These are phyloP conservation scores for Aureobasidium lini DNA, from an alignment of 2,329 filamentous ascomycete species.

Conservation along the genomic window DNA sequence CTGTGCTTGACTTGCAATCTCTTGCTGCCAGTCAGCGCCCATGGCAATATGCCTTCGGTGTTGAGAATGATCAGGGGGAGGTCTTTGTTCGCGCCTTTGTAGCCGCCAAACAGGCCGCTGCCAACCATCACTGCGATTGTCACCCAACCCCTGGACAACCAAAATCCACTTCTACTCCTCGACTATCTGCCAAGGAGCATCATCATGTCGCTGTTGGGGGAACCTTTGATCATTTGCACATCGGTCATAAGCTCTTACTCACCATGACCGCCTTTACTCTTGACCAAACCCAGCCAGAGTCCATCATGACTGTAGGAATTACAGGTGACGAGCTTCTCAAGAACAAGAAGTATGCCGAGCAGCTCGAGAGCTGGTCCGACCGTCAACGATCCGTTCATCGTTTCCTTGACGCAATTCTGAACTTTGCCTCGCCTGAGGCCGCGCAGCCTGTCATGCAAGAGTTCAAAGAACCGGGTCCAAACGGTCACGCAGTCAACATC, in stretches of 20 bases:
- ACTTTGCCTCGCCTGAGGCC: conserved; percentile 46
- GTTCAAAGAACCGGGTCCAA: conserved; percentile 37
- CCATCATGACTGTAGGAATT: conserved; percentile 65
- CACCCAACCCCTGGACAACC: neutral
- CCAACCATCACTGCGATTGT: neutral
- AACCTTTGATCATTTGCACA: conserved; percentile 93
- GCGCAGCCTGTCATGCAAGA: conserved; percentile 21
- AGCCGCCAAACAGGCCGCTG: conserved; percentile 19
- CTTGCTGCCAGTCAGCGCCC: conserved; percentile 43
- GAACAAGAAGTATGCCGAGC: conserved; percentile 81
- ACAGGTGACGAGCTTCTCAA: conserved; percentile 79
- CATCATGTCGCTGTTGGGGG: conserved; percentile 73
- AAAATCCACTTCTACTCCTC: neutral
- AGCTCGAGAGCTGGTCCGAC: conserved; percentile 71
- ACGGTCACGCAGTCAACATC: conserved; percentile 49
- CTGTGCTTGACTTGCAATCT: conserved; percentile 42
- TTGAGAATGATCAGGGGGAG: conserved; percentile 58
- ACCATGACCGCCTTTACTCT: conserved; percentile 75
- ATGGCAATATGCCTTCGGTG: conserved; percentile 60
- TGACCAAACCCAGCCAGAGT: conserved; percentile 35
- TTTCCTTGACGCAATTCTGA: conserved; percentile 59
- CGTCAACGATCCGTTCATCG: conserved; percentile 62
- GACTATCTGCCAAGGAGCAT: conserved; percentile 35
- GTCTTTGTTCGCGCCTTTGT: conserved; percentile 45
- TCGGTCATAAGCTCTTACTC: conserved; percentile 90